A percentile compares a stretch with the other conserved stretches of the same genome.
phyloP scores from a whole-genome alignment of 768 basidiomycete species.

The Mycena metata region DNA sequence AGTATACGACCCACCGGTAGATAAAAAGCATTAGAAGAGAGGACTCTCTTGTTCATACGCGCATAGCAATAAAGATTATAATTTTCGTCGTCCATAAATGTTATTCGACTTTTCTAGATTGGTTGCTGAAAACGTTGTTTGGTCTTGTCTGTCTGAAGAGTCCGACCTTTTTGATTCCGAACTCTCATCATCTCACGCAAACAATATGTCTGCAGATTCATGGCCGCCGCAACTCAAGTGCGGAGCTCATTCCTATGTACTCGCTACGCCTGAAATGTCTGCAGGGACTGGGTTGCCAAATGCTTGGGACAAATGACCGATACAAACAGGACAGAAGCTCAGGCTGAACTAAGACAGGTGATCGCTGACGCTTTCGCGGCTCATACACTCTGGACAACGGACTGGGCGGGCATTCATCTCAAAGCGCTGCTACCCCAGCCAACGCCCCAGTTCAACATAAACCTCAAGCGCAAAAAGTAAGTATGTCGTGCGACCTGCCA shows the following conservation, averaged over 20 bases:
- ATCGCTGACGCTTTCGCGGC: constrained; percentile 92
- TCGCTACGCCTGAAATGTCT: constrained; percentile 34
- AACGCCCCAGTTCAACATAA: constrained; percentile 56
- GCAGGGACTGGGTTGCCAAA: constrained; percentile 94
- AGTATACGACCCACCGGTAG: constrained; percentile 75
- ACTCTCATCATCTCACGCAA: constrained; percentile 2
- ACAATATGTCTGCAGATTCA: constrained; percentile 77
- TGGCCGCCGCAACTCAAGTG: constrained; percentile 89
- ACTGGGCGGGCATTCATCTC: constrained; percentile 91
- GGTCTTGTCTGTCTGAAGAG: constrained; percentile 6
- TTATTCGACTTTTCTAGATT: background rate
- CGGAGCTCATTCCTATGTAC: constrained; percentile 37
- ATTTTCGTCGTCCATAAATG: constrained; percentile 23
- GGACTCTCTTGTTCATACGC: constrained; percentile 28
- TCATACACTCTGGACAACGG: constrained; percentile 91
- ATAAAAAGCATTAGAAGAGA: constrained; percentile 66
- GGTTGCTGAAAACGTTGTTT: too few relatives aligned
- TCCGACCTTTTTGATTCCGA: constrained; percentile 4
- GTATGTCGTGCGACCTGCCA: constrained; percentile 53
- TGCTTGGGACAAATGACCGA: constrained; percentile 94
- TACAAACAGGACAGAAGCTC: constrained; percentile 87
- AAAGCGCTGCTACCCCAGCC: constrained; percentile 80
- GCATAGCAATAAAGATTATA: constrained; percentile 33
- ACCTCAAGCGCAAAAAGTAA: constrained; percentile 82
- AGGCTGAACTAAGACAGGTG: constrained; percentile 95